Base-by-base conservation (phyloP, 768 basidiomycete genomes). In the Tulasnella sp. region DNA sequence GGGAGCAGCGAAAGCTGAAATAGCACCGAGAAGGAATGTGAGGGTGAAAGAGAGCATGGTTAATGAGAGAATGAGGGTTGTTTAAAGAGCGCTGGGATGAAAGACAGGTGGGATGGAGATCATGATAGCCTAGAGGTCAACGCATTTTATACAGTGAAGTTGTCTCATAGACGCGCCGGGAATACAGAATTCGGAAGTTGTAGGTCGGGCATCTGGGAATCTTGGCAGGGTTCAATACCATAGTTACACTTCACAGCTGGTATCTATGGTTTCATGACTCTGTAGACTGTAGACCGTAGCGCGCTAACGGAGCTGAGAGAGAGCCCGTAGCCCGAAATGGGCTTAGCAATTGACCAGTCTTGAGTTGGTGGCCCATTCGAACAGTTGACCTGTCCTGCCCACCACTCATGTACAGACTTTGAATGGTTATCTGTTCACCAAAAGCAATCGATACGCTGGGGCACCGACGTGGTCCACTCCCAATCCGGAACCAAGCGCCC, bases 21-120 rank as follows among this genome's bases (percentile, higher is more conserved):
- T n/a, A 3, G 76, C 76, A 28, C n/a, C 76, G 44, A 77, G 34
- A 40, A 77, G 54, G 76, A 77, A 18, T 28, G 76, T 75, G 37
- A 48, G 3, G 73, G 60, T 34, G 31, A 64, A 64, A 28, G 60
- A 28, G 60, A 64, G 60, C 60, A 64, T 64, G 60, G 7, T 64
- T 14, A 20, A 60, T 3, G n/a, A 64, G 60, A 6, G 60, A 64
- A 3, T 64, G 60, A 31, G 6, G 24, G n/a, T 12, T 28, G 28
- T 64, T 8, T 28, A 64, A 24, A 64, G 60, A 64, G 31, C 16
- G 60, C 16, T 64, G 31, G 20, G 60, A 64, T 64, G 3, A 7
- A 8, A n/a, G n/a, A 14, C 14, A 28, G 28, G 12, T 64, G 60
- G 60, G 60, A 64, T 64, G 60, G 60, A n/a, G 60, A 64, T 28